phyloP scores from a whole-genome alignment of 169 alveolate species.

The Eimeria tenella region DNA sequence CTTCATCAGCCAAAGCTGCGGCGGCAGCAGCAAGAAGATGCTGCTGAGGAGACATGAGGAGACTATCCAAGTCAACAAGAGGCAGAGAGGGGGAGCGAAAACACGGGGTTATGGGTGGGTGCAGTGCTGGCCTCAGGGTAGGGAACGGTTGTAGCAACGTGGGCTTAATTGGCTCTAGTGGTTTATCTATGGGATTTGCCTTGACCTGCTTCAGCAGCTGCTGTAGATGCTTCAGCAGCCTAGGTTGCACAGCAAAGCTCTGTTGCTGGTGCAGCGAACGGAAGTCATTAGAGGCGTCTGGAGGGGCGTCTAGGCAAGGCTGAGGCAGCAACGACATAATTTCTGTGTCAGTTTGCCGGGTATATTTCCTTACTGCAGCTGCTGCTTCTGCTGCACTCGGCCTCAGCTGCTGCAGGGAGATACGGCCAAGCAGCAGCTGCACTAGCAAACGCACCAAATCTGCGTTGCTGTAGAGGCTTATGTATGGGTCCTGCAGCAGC shows the following conservation, averaged over 20 bases:
- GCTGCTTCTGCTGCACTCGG: constrained; percentile 32
- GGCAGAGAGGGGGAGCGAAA: constrained; percentile 19
- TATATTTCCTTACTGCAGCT: constrained; percentile 54
- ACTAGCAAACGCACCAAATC: constrained; percentile 22
- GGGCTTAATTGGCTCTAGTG: constrained; percentile 45
- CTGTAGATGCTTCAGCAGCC: constrained; percentile 46
- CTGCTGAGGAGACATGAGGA: constrained; percentile 34
- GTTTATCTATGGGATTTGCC: constrained; percentile 20
- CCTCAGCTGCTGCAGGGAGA: constrained; percentile 48
- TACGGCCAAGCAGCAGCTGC: constrained; percentile 34
- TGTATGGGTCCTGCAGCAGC: constrained; percentile 49
- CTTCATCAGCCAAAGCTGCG: constrained; percentile 20
- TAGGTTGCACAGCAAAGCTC: constrained; percentile 22
- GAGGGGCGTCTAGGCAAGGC: constrained; percentile 51
- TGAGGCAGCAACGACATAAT: constrained; percentile 46
- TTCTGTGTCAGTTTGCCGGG: constrained; percentile 39
- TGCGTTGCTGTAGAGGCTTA: constrained; percentile 13
- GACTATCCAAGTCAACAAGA: constrained; percentile 4
- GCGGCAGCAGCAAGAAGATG: constrained; percentile 52
- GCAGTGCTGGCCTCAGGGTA: constrained; percentile 35
- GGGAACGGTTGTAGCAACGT: constrained; percentile 55
- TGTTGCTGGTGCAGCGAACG: constrained; percentile 60
- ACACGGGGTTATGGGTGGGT: constrained; percentile 44
- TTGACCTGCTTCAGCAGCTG: constrained; percentile 46
- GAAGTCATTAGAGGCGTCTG: constrained; percentile 34